phyloP scores from a whole-genome alignment of 2,329 filamentous ascomycete species.

The Laburnicola sp. region DNA sequence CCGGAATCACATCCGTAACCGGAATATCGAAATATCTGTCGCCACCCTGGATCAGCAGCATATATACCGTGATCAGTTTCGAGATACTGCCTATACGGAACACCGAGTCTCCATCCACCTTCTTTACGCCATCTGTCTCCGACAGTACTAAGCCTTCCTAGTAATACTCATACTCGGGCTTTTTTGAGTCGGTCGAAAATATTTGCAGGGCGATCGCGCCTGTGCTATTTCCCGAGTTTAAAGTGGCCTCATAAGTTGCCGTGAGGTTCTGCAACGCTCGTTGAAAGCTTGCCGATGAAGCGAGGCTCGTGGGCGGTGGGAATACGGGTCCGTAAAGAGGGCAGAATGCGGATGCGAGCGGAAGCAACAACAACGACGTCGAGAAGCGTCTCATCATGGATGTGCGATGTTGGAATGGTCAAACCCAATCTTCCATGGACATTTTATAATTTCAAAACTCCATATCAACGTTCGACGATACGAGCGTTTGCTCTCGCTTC shows the following conservation, averaged over 20 bases:
- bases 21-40: constrained; percentile 39
- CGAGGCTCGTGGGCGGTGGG: constrained; percentile 16
- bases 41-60: constrained; percentile 41
- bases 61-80: constrained; percentile 46
- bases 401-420: no score
- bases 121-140: constrained; percentile 36
- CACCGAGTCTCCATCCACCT: constrained; percentile 47
- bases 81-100: constrained; percentile 48
- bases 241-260: constrained; percentile 10
- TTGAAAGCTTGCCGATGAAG: constrained; percentile 5
- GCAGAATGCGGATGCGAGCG: constrained; percentile 12
- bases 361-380: constrained; percentile 1
- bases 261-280: constrained; percentile 17
- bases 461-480: no score
- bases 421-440: no score
- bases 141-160: constrained; percentile 46
- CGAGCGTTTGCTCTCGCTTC: no score
- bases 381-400: no score
- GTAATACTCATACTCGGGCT: constrained; percentile 20
- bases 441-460: no score
- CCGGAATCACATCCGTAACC: constrained; percentile 30
- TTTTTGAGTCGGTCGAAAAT: constrained; percentile 15
- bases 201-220: constrained; percentile 17
- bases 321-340: constrained; percentile 24
- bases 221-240: constrained; percentile 11